Conservation (phyloP, 495 filamentous ascomycete genomes). For the Tuber microsphaerosporum region DNA sequence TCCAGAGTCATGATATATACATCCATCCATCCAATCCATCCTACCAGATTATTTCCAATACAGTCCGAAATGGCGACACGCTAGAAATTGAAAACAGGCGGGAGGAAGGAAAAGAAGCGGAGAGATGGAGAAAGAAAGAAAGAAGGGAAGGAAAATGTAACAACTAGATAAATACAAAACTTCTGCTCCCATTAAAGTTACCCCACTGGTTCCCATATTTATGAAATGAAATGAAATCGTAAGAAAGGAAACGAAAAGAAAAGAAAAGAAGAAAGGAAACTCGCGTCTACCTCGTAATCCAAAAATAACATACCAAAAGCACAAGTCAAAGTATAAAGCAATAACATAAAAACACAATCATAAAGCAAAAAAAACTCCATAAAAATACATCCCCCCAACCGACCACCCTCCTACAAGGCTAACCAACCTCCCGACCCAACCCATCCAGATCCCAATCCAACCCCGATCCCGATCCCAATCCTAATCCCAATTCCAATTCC, state of each 20-base stretch:
- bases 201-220: conserved; percentile 12
- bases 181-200: conserved; percentile 6
- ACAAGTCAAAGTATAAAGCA: neutral
- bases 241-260: neutral
- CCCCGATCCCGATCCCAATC: conserved; percentile 13
- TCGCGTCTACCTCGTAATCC: neutral
- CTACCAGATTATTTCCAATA: neutral
- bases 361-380: conserved; percentile 24
- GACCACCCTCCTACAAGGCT: neutral
- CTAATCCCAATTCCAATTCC: neutral
- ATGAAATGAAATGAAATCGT: conserved; percentile 18
- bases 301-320: conserved; percentile 9
- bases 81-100: conserved; percentile 14
- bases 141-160: conserved; percentile 27
- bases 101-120: neutral
- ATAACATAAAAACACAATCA: conserved; percentile 7
- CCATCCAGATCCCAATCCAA: conserved; percentile 11
- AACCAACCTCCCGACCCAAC: neutral
- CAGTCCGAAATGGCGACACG: neutral
- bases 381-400: conserved; percentile 16
- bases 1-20: neutral
- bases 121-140: neutral
- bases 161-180: conserved; percentile 18
- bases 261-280: neutral
- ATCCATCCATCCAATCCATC: neutral